A percentile compares a stretch with the other conserved stretches of the same genome.
Conservation (phyloP, 2,329 filamentous ascomycete species). For the Fusarium sp. region DNA sequence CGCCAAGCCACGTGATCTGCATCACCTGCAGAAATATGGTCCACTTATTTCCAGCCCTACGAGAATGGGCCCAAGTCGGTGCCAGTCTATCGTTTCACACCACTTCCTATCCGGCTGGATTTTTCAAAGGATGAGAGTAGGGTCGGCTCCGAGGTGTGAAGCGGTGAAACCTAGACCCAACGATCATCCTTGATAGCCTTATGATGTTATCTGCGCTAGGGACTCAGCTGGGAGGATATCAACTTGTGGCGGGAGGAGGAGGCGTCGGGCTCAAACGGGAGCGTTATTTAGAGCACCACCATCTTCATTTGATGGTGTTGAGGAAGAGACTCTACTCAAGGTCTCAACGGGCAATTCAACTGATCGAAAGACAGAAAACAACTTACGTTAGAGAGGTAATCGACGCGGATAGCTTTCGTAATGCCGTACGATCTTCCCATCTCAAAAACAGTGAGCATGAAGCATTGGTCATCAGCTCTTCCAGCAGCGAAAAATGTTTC, state of each 20-base stretch:
- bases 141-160: background rate
- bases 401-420: background rate
- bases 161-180: background rate
- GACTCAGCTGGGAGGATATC: background rate
- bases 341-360: background rate
- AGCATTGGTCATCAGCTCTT: background rate
- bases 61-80: background rate
- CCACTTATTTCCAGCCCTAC: slow-evolving; percentile 15
- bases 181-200: background rate
- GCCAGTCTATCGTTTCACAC: background rate
- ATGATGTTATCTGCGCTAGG: background rate
- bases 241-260: background rate
- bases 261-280: background rate
- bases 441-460: background rate
- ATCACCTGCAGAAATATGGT: slow-evolving; percentile 1
- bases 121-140: background rate
- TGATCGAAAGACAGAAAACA: background rate
- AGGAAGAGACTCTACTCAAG: background rate
- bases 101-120: background rate
- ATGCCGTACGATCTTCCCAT: background rate
- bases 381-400: background rate
- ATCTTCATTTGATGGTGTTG: background rate
- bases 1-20: slow-evolving; percentile 18
- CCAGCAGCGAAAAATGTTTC: slow-evolving; percentile 15
- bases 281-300: background rate